Base-by-base conservation (phyloP, 2,329 filamentous ascomycete genomes). In the Fusarium albidum region DNA sequence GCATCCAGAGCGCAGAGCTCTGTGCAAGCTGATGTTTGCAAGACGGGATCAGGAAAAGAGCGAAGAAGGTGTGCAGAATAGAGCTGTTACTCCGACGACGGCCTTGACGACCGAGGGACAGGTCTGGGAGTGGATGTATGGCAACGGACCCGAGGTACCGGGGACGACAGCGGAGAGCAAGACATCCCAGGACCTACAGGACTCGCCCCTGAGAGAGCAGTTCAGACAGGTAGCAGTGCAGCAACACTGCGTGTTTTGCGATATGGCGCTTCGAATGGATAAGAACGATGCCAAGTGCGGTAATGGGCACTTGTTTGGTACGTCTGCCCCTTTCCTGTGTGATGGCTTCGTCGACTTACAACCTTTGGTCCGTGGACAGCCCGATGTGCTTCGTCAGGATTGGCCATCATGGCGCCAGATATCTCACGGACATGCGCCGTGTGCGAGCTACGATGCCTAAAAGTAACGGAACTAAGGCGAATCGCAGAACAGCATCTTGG, bases 81-180 rank as follows among this genome's bases (percentile, higher is more conserved):
- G 31, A 13, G 4, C 32, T 13, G 29, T 17, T 31, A 13, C 27
- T 13, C 14, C 38, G 32, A 47, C 48, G 21, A 61, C 52, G 44
- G 64, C 28, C 5, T 25, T 68, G 8, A 66, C 80, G n/a, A 83
- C 82, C 3, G 83, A 86, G 66, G 83, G 77, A 0, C 71, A 72
- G 31, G 73, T 81, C 37, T 85, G 82, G 77, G 79, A 85, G 55
- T 83, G 80, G 77, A 82, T 85, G 78, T 85, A 86, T 61, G 82
- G 81, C 14, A 71, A 71, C n/a, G 80, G 79, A 0, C 71, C 74
- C 0, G 71, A 75, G 3, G 77, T 83, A 3, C 72, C 76, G 0
- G 80, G 78, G 5, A 71, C 77, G 17, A 70, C 71, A 13, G 40
- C 55, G 14, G 42, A 61, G 7, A 52, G 63, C 18, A 61, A 66